A percentile compares a stretch with the other conserved stretches of the same genome.
phyloP scores from a whole-genome alignment of 129 eudicot genomes.

The Flaveria trinervia region DNA sequence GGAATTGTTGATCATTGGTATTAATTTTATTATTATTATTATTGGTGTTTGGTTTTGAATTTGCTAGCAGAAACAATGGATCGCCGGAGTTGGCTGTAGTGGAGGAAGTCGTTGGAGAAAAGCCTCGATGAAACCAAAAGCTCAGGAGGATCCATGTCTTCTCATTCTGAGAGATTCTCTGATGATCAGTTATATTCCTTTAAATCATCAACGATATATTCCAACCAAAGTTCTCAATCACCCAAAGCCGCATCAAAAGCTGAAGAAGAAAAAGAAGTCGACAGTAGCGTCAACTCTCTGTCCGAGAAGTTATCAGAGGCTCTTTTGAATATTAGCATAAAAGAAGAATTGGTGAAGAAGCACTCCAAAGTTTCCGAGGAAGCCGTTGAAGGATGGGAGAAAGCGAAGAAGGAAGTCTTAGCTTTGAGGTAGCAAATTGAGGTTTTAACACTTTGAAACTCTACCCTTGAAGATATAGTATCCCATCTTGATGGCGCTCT shows the following conservation, averaged over 20 bases:
- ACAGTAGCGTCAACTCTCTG: slow-evolving; percentile 52
- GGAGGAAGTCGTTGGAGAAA: slow-evolving; percentile 83
- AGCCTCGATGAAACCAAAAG: slow-evolving; percentile 44
- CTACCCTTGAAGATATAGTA: slow-evolving; percentile 68
- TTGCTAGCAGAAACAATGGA: slow-evolving; percentile 53
- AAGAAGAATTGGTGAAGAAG: slow-evolving; percentile 84
- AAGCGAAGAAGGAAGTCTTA: slow-evolving; percentile 72
- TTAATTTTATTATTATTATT: no score
- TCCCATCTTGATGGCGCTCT: slow-evolving; percentile 90
- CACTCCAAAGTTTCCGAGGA: slow-evolving; percentile 97
- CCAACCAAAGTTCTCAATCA: slow-evolving; percentile 56
- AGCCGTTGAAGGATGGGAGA: slow-evolving; percentile 98
- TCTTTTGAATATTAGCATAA: slow-evolving; percentile 59
- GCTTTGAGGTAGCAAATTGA: slow-evolving; percentile 60
- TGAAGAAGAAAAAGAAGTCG: slow-evolving; percentile 49
- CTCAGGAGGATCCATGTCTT: no score
- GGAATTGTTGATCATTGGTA: slow-evolving; percentile 35
- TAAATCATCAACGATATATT: slow-evolving; percentile 40
- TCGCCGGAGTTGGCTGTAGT: slow-evolving; percentile 92
- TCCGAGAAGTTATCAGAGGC: slow-evolving; percentile 73
- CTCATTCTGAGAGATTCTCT: slow-evolving; percentile 44
- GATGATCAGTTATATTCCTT: slow-evolving; percentile 66
- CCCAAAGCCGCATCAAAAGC: slow-evolving; percentile 89
- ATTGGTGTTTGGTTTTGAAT: slow-evolving; percentile 16
- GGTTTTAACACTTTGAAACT: slow-evolving; percentile 52